Evolutionary conservation across 192 early-diverging fungal genomes (phyloP).

Genomic region (Gamsiella multidivaricata): DNA sequence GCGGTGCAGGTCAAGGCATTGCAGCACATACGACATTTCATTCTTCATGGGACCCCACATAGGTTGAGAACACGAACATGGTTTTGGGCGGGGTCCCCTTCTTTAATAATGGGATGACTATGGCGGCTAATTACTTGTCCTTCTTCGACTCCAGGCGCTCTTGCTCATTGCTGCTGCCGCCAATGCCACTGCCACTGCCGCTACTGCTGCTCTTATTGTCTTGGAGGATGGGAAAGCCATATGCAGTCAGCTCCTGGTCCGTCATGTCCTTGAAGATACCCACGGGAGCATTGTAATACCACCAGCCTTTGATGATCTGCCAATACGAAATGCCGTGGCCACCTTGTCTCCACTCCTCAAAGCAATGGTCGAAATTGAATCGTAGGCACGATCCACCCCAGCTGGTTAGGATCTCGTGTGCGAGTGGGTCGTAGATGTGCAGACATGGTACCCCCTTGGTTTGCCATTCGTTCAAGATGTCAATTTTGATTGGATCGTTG

Average conservation of each 20-base stretch:
- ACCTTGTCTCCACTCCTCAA: conserved; percentile 34
- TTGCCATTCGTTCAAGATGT: conserved; percentile 51
- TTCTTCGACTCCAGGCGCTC: conserved; percentile 27
- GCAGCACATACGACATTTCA: too few species aligned
- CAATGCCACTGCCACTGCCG: not conserved
- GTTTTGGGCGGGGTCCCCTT: not conserved
- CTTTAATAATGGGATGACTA: not conserved
- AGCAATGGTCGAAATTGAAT: conserved; percentile 38
- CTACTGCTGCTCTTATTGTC: not conserved
- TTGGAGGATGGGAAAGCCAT: conserved; percentile 17
- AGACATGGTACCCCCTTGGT: conserved; percentile 36
- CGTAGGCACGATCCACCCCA: conserved; percentile 47
- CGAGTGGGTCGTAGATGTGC: conserved; percentile 39
- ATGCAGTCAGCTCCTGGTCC: conserved; percentile 18
- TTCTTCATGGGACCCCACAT: too few species aligned
- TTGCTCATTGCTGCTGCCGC: not conserved
- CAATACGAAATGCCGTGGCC: conserved; percentile 27
- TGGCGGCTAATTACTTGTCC: conserved; percentile 37
- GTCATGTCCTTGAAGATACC: conserved; percentile 38
- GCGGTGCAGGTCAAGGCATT: too few species aligned
- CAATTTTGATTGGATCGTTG: conserved; percentile 25
- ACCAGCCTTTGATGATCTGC: conserved; percentile 40
- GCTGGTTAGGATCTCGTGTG: conserved; percentile 38
- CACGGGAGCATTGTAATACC: conserved; percentile 24
- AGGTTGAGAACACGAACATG: too few species aligned